Evolutionary conservation across 1,284 basidiomycete species (phyloP).

Genomic region (Cryptococcus amylolentus): DNA sequence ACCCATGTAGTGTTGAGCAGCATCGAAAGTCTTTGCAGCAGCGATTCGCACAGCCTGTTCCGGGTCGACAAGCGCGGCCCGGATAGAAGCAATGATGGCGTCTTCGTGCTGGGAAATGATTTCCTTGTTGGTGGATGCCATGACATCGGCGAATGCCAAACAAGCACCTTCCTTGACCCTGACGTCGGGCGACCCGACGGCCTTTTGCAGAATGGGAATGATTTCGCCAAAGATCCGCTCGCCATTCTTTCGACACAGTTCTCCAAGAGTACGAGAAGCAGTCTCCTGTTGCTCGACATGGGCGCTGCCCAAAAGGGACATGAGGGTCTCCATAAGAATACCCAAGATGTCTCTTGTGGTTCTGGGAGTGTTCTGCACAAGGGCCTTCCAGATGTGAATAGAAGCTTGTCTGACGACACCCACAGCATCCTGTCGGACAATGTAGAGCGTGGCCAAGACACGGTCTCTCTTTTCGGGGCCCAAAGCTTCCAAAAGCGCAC

Average conservation of each 20-base stretch:
- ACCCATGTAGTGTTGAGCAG: slow-evolving; percentile 80
- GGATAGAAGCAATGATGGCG: slow-evolving; percentile 80
- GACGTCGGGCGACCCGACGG: slow-evolving; percentile 66
- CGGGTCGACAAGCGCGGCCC: slow-evolving; percentile 81
- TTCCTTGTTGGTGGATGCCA: slow-evolving; percentile 79
- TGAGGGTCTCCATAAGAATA: slow-evolving; percentile 73
- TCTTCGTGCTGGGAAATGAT: slow-evolving; percentile 89
- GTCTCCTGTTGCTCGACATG: slow-evolving; percentile 91
- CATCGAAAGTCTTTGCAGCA: slow-evolving; percentile 90
- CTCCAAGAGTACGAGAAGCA: slow-evolving; percentile 76
- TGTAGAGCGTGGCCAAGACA: slow-evolving; percentile 84
- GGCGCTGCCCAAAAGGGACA: slow-evolving; percentile 70
- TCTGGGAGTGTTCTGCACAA: slow-evolving; percentile 68
- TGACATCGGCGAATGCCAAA: slow-evolving; percentile 79
- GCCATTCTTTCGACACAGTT: slow-evolving; percentile 93
- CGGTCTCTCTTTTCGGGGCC: slow-evolving; percentile 85
- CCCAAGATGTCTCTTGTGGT: slow-evolving; percentile 90
- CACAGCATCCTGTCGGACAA: slow-evolving; percentile 91
- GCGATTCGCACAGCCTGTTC: slow-evolving; percentile 83
- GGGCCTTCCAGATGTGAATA: slow-evolving; percentile 96
- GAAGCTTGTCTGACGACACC: slow-evolving; percentile 85
- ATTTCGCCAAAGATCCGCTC: slow-evolving; percentile 87
- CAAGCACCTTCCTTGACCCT: slow-evolving; percentile 84
- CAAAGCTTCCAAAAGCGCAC: slow-evolving; percentile 80
- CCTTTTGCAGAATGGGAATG: slow-evolving; percentile 69